These are phyloP conservation scores for Macadamia integrifolia DNA, from an alignment of 164 flowering plant genomes.

Conservation along the genomic window DNA sequence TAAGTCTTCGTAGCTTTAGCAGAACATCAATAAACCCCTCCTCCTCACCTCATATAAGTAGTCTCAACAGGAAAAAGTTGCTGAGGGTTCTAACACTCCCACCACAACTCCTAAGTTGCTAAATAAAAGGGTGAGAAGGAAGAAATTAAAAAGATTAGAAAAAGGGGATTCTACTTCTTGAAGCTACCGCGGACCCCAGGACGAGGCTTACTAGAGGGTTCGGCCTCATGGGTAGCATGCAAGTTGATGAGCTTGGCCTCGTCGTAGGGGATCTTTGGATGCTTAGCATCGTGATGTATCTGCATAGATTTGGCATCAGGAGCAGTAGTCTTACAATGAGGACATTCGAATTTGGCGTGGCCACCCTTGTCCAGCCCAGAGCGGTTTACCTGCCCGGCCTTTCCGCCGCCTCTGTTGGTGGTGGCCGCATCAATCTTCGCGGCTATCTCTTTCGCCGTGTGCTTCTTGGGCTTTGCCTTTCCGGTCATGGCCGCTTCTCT, in stretches of 20 bases:
- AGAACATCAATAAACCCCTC: not conserved
- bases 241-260: slow-evolving; percentile 46
- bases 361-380: slow-evolving; percentile 49
- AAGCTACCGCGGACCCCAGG: slow-evolving; percentile 45
- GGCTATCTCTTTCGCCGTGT: slow-evolving; percentile 47
- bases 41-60: not conserved
- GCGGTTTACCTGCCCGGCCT: slow-evolving; percentile 49
- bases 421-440: slow-evolving; percentile 52
- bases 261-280: slow-evolving; percentile 59
- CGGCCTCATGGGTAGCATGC: slow-evolving; percentile 28
- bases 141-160: not conserved
- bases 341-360: slow-evolving; percentile 60
- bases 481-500: slow-evolving; percentile 43
- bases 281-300: slow-evolving; percentile 61
- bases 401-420: slow-evolving; percentile 66
- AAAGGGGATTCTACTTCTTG: slow-evolving; percentile 17
- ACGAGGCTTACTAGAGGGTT: slow-evolving; percentile 24
- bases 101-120: not conserved
- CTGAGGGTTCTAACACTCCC: not conserved
- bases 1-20: not conserved
- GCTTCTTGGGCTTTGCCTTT: slow-evolving; percentile 74
- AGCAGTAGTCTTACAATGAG: slow-evolving; percentile 55
- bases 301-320: slow-evolving; percentile 59
- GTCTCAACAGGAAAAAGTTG: not conserved
- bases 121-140: not conserved